These are phyloP conservation scores for Alternaria panax DNA, from an alignment of 2,329 filamentous ascomycete genomes.

Conservation along the genomic window DNA sequence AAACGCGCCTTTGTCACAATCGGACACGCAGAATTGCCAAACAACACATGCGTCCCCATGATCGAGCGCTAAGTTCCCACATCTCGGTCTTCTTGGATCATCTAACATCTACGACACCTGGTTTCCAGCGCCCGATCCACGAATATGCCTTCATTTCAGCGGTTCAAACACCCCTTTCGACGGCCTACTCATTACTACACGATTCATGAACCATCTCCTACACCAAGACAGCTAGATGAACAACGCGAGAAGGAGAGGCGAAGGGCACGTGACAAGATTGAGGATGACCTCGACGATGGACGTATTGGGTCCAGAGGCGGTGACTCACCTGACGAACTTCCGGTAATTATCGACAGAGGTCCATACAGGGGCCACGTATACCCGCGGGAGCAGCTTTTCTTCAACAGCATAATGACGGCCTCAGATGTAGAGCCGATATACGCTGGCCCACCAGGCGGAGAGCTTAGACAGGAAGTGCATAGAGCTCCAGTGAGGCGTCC, in stretches of 20 bases:
- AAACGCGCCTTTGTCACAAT: conserved; percentile 21
- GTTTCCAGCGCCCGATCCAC: not conserved
- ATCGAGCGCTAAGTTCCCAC: not conserved
- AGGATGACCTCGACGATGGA: conserved; percentile 13
- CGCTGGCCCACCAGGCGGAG: not conserved
- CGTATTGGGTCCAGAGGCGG: not conserved
- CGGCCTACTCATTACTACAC: conserved; percentile 6
- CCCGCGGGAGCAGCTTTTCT: conserved; percentile 21
- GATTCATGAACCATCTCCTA: not conserved
- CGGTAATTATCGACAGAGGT: conserved; percentile 24
- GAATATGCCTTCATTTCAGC: conserved; percentile 19
- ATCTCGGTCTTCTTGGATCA: not conserved
- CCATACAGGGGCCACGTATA: conserved; percentile 20
- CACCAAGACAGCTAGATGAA: not conserved
- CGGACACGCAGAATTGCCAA: conserved; percentile 10
- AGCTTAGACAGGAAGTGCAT: conserved; percentile 12
- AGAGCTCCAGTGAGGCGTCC: conserved; percentile 4
- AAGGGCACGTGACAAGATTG: conserved; percentile 1
- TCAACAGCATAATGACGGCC: conserved; percentile 31
- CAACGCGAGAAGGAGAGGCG: conserved; percentile 1
- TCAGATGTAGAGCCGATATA: conserved; percentile 13
- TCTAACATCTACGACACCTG: not conserved
- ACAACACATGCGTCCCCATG: conserved; percentile 5
- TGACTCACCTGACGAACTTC: conserved; percentile 13
- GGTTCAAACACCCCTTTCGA: conserved; percentile 21